Conservation (phyloP, 2,329 filamentous ascomycete genomes). For the Epichloe aotearoae region DNA sequence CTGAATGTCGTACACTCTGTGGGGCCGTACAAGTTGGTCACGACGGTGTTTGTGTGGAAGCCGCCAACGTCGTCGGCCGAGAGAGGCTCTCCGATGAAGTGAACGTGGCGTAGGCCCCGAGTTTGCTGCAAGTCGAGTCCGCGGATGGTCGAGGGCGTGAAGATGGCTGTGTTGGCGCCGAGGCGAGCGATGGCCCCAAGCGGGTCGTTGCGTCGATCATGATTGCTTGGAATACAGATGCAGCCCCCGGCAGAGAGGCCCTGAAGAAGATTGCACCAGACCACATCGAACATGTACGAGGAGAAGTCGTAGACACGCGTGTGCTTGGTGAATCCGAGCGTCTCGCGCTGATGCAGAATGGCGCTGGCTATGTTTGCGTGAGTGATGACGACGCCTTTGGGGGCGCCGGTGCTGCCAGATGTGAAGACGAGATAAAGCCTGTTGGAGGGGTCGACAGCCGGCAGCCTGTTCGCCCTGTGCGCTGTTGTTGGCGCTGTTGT, state of each 20-base stretch:
- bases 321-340: neutral
- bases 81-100: conserved; percentile 30
- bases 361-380: conserved; percentile 6
- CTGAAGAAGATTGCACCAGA: conserved; percentile 3
- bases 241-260: conserved; percentile 6
- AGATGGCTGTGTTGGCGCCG: conserved; percentile 28
- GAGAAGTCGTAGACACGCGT: conserved; percentile 7
- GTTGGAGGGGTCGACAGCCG: conserved; percentile 14
- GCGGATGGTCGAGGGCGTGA: conserved; percentile 33
- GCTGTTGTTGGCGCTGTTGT: too few relatives aligned
- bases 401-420: conserved; percentile 11
- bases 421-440: conserved; percentile 8
- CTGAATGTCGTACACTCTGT: conserved; percentile 10
- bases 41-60: neutral
- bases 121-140: conserved; percentile 27
- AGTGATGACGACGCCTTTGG: conserved; percentile 10
- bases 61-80: neutral
- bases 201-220: conserved; percentile 34
- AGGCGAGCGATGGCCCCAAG: conserved; percentile 25
- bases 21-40: conserved; percentile 10
- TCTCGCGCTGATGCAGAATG: conserved; percentile 1
- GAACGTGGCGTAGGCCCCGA: conserved; percentile 25
- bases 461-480: conserved; percentile 21
- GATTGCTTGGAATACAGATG: conserved; percentile 25
- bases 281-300: conserved; percentile 7